Base-by-base conservation (phyloP, 2,329 filamentous ascomycete genomes). In the Neodidymelliopsis sp. region DNA sequence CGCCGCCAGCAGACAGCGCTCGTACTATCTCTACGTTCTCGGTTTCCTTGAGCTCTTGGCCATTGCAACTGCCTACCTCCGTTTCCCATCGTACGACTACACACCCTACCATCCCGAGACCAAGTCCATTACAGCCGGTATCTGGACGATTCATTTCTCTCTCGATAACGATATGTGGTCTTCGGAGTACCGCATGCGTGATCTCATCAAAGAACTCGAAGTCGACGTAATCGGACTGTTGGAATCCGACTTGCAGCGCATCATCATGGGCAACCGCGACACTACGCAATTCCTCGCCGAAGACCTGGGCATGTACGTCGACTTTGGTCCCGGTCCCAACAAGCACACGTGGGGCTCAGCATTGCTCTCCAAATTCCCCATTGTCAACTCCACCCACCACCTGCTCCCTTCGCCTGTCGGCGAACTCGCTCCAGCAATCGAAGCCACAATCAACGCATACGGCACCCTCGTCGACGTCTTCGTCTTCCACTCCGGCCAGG, bases 141-240 rank as follows among this genome's bases (percentile, higher is more conserved):
- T 99, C 71, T 99, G 94, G 94, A 99, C 94, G 0, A 92, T 97
- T 46, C 94, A 99, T 76, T 99, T 99, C 73, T 92, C 90, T 11
- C 84, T 99, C 15, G 94, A 99, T 76, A 97, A 99, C 64, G 89
- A 97, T 72, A 97, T 97, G 92, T 97, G 91, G 91, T 93, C 90
- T 8, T 96, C 93, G 0, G 94, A 99, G 74, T 85, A 89, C 63
- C 91, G 94, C 56, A 95, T 96, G 85, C 88, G 90, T 49, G 88
- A 97, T 77, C 80, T 96, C 11, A 87, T 96, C 74, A 86, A 90
- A 67, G 94, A 97, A 66, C 79, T 96, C n/a, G 94, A 99, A 74
- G 78, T 99, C n/a, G 94, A 99, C 67, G 90, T 99, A 4, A 83
- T 99, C 35, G 94, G 94, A n/a, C 83, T 99, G 15, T 82, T 99